Evolutionary conservation across 768 basidiomycete genomes (phyloP), one percentile per base, ranked within the genome.

Genomic region (Vararia minispora): DNA sequence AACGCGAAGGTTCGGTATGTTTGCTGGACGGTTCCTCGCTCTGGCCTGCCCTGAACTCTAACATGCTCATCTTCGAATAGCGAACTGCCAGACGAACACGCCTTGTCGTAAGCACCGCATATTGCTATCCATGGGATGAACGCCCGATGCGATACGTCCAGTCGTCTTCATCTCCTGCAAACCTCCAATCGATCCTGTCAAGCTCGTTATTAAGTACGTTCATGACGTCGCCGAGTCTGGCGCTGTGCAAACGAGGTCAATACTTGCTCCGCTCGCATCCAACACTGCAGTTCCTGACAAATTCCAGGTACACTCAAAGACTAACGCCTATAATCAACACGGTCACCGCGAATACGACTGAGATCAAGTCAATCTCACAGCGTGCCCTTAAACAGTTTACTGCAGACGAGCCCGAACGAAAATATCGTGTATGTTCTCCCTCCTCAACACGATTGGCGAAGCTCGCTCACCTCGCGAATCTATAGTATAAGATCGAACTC

Each of bases 131-230:
- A 14, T 18, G n/a, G n/a, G 16, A 9, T 18, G 24, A 27, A 14
- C 25, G 9, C 13, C 1, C 26, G 10, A 23, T 25, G 10, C 13
- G n/a, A n/a, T 13, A 24, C 28, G 6, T 10, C 11, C 32, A 89
- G 86, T 87, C 11, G 60, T 85, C 20, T 87, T 86, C 55, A 79
- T 90, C 31, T 78, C 83, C 8, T 88, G 82, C 56, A 80, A 72
- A 56, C 64, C 75, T 1, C 86, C 86, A 0, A 66, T 87, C 17
- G 77, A 89, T 52, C 84, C 87, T 1, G 76, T 88, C 14, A 62
- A 72, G 44, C 61, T 90, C 13, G 72, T 85, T 20, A 51, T 69
- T 14, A 72, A 70, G 35, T 73, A 85, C 47, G 61, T 88, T 6
- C 61, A 74, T 41, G 72, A 71, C 39, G 70, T 88, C 2, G 58